Percentiles rank a stretch among this genome's conserved stretches.
phyloP scores from a whole-genome alignment of 805 yeast species.

The Yarrowia sp. region DNA sequence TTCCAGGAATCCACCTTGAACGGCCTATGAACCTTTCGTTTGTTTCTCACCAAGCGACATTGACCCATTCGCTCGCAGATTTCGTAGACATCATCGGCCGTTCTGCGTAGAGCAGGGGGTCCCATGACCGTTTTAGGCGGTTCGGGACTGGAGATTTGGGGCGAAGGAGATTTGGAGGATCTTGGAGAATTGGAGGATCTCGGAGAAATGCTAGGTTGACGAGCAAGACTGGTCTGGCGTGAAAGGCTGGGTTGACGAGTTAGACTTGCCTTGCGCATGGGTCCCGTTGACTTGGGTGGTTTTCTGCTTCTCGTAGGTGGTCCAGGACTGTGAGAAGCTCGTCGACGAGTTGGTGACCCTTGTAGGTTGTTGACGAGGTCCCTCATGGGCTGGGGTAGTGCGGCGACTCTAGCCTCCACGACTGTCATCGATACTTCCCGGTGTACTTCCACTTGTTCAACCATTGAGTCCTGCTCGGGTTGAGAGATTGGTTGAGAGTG shows the following conservation, averaged over 20 bases:
- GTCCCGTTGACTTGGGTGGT: neutral
- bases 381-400: neutral
- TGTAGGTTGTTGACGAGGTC: neutral
- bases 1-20: constrained; percentile 32
- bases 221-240: neutral
- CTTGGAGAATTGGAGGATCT: neutral
- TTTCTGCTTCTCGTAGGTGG: neutral
- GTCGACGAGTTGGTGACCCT: neutral
- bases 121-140: constrained; percentile 11
- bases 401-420: neutral
- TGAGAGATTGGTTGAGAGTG: neutral
- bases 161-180: neutral
- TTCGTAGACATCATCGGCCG: constrained; percentile 28
- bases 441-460: neutral
- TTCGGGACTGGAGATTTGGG: neutral
- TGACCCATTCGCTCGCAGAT: constrained; percentile 26
- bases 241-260: constrained; percentile 5
- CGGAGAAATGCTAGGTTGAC: neutral
- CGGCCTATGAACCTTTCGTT: constrained; percentile 7
- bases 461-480: neutral
- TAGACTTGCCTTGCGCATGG: neutral
- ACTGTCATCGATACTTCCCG: no score
- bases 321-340: neutral
- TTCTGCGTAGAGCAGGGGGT: constrained; percentile 14
- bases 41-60: constrained; percentile 20